These are phyloP conservation scores for Xanthoceras sorbifolium DNA, from an alignment of 345 rosid genomes.

Conservation along the genomic window DNA sequence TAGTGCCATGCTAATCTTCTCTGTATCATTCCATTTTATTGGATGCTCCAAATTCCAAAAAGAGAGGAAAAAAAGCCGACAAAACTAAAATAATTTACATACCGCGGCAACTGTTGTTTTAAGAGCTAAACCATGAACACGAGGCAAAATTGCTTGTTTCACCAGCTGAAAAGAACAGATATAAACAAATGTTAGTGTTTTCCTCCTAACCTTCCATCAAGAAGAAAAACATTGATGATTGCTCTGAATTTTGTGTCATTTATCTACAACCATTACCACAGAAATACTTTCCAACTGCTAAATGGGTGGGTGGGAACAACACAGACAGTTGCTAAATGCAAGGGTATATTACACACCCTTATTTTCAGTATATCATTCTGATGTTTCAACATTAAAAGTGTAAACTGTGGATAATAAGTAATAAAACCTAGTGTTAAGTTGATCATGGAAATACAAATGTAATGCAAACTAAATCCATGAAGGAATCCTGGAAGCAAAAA, in stretches of 20 bases:
- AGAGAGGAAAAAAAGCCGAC: not conserved
- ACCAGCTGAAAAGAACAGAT: slow-evolving; percentile 60
- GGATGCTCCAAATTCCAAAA: not conserved
- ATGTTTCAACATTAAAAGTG: not conserved
- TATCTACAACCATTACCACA: not conserved
- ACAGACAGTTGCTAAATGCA: not conserved
- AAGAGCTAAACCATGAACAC: slow-evolving; percentile 92
- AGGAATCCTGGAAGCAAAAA: not conserved
- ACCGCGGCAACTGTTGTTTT: slow-evolving; percentile 99
- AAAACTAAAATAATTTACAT: slow-evolving; percentile 28
- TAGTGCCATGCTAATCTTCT: not conserved
- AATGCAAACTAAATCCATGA: not conserved
- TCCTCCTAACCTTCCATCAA: not conserved
- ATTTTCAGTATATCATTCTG: not conserved
- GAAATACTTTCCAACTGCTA: not conserved
- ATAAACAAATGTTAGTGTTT: slow-evolving; percentile 10
- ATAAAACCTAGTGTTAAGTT: not conserved
- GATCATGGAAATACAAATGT: not conserved
- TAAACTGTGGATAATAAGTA: not conserved
- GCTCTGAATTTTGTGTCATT: not conserved
- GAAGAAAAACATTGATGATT: not conserved
- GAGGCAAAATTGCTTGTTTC: slow-evolving; percentile 90
- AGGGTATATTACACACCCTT: not conserved
- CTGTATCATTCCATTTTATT: not conserved
- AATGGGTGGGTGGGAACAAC: not conserved